Base-by-base conservation (phyloP, 306 rosid species). In the Vigna trinervia region DNA sequence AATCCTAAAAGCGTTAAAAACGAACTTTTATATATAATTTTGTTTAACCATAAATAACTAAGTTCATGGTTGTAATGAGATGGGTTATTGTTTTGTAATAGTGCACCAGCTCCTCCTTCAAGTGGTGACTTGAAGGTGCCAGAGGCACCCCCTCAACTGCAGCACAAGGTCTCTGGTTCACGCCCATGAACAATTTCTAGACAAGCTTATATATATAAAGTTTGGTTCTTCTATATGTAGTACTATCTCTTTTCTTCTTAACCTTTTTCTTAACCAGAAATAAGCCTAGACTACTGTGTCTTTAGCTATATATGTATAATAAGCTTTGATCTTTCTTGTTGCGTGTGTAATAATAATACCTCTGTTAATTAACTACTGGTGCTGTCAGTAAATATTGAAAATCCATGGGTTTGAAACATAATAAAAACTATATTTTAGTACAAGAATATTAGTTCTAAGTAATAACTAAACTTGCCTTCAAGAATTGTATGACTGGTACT, bases 31-130 rank as follows among this genome's bases (percentile, higher is more conserved):
- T 43, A 9, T 45, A 15, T 50, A 14, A 48, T 14, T 19, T 17
- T 52, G 11, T 1, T 26, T 5, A 9, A 26, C n/a, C 36, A 59
- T 13, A 59, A 59, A 59, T 9, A 5, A 48, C 11, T 10, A 48
- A 8, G 46, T 69, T 17, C 8, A 19, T 7, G 23, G 30, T 54
- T 54, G 11, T 8, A 57, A 50, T 28, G 39, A 28, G 60, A 15
- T 70, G 47, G 32, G 15, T 51, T 30, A 30, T 30, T 51, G 12
- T 50, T 70, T 51, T 70, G 46, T 69, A 13, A 48, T 60, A 69
- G 74, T 14, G 59, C 41, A 11, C 53, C 77, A 47, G 73, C 73
- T 46, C 73, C 73, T 68, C 73, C 73, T 68, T 46, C 73, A 45
- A 7, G 12, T 1, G 51, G 76, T 20, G 32, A 15, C 4, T 1